Evolutionary conservation across 352 stramenopile genomes (phyloP), one percentile per base, ranked within the genome.

Genomic region (Globisporangium cylindrosporum): DNA sequence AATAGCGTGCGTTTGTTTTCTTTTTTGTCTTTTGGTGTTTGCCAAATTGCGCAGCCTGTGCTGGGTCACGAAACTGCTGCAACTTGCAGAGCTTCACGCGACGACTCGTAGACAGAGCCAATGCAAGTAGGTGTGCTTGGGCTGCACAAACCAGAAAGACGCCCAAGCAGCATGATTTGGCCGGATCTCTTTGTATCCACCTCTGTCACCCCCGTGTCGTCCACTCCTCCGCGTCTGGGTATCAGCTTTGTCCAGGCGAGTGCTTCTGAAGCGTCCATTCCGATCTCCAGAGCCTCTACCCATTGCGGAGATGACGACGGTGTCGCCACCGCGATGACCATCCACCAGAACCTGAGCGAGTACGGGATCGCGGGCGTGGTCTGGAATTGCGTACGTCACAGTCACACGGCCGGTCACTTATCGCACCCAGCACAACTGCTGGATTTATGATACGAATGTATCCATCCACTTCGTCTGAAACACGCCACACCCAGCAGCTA

Each of bases 361-460:
- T 54, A 83, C 24, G 85, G 85, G 18, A 86, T 92, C 55, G 81
- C 81, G 1, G 83, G 85, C 38, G 85, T 91, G 67, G 78, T 93
- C 36, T 93, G 85, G 85, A 88, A 91, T 67, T 89, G 81, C 66
- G 84, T 93, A 62, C 34, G 81, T 74, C 27, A 32, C 27, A 32
- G 32, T 14, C 3, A 18, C 15, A 43, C 24, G 38, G 54, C 15
- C 20, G 54, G 36, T 43, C 36, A 14, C 36, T 51, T 71, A 62
- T 6, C 25, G 3, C 53, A 41, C 25, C 29, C 27, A 54, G 51
- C 18, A 64, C 66, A 10, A 10, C 32, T 48, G 64, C 57, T 56
- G 20, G 48, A 49, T 49, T 22, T n/a, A 49, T 49, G 3, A 43
- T 43, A 43, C 36, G 10, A 15, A 43, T 48, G 41, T n/a, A 49